Evolutionary conservation across 2,329 filamentous ascomycete species (phyloP), one percentile per base, ranked within the genome.

Genomic region (Nigrospora osmanthi): DNA sequence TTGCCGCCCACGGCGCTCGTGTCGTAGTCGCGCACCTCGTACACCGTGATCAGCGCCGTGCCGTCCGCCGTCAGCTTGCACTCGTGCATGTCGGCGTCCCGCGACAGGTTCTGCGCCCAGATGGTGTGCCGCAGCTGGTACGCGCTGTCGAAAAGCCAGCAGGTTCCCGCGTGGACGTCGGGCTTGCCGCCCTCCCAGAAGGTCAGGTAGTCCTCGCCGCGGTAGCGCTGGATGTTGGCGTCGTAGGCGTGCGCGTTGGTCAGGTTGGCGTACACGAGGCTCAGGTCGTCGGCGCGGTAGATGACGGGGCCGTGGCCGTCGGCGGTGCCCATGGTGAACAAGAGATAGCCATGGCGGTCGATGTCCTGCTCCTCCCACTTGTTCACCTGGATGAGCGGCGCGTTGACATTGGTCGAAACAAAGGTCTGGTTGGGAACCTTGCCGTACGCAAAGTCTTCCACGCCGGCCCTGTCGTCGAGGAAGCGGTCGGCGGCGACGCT

Each of bases 101-200:
- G 42, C n/a, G 35, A 45, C 32, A 54, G 47, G n/a, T 47, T 41
- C 23, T 46, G 35, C 3, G 49, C 40, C 19, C 43, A 40, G n/a
- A 54, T 40, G 14, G 43, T 49, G 45, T 53, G 49, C 16, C 42
- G 45, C 40, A 50, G 49, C 17, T 45, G 44, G 36, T 54, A 54
- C 14, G 46, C 37, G 33, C 47, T 42, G 34, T 54, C 50, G 38
- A 44, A 52, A 14, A 49, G 49, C 10, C 49, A 49, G 39, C 48
- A 54, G 13, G 51, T 51, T n/a, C 51, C 44, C 4, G 51, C 50
- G 2, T 48, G 39, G 14, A 51, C 52, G 10, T 42, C 45, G 9
- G 47, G 43, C 41, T 50, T 49, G 15, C 34, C 37, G 14, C 51
- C 52, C 23, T 47, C 52, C 43, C 51, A 54, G 34, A 54, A 54